Conservation (phyloP, 805 yeast species). For the Deakozyma indianensis region DNA sequence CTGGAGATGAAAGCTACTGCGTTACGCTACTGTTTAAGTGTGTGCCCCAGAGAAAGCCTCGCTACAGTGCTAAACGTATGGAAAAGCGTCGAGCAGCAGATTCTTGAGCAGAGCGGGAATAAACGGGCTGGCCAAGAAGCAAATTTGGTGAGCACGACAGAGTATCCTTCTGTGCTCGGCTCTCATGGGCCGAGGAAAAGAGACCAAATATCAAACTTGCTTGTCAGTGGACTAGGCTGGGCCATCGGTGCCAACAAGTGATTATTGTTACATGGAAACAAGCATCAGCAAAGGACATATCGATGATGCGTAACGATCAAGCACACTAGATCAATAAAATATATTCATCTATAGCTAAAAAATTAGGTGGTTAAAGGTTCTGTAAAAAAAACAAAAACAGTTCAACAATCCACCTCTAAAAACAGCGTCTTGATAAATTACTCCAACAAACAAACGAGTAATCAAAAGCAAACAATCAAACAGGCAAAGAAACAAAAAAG, state of each 20-base stretch:
- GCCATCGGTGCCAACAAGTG: not conserved
- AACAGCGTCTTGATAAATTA: not conserved
- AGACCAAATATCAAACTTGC: not conserved
- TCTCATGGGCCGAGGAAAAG: not conserved
- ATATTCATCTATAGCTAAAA: conserved; percentile 1
- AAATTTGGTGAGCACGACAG: not conserved
- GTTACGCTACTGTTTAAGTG: not conserved
- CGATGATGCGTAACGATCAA: too few species aligned
- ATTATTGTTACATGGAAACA: not conserved
- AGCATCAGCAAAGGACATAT: too few species aligned
- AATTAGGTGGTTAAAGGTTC: not conserved
- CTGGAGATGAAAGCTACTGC: not conserved
- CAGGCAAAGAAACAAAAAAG: not conserved
- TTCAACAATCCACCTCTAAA: not conserved
- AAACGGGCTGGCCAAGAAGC: not conserved
- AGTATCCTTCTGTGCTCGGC: not conserved
- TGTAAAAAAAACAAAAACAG: not conserved
- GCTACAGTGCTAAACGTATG: not conserved
- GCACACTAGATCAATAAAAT: conserved; percentile 1
- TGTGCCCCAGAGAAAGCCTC: conserved; percentile 1
- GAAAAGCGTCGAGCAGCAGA: not conserved
- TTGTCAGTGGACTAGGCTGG: not conserved
- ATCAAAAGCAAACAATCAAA: not conserved
- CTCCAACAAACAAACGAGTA: not conserved
- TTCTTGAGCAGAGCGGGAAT: not conserved